phyloP scores from a whole-genome alignment of 2,329 filamentous ascomycete species.

The Calonectria pseudoturangicola region DNA sequence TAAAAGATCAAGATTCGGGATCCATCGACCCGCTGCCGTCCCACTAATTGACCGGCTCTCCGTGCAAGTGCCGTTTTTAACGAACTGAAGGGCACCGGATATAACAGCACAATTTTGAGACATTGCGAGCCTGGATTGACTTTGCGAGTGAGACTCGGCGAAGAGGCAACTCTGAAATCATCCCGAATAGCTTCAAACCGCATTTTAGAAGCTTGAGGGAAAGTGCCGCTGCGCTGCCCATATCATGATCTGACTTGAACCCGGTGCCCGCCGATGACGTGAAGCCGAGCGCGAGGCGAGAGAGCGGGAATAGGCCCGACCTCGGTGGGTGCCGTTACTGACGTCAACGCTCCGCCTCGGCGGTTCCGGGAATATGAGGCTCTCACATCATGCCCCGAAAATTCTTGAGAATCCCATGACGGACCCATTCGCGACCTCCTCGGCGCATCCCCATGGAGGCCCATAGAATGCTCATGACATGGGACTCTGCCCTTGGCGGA shows the following conservation, averaged over 20 bases:
- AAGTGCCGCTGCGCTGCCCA: not conserved
- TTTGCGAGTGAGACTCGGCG: not conserved
- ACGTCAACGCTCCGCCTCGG: constrained; percentile 44
- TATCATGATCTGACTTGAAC: not conserved
- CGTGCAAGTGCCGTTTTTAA: constrained; percentile 29
- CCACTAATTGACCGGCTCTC: constrained; percentile 32
- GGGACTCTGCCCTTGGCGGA: constrained; percentile 17
- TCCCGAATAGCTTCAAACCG: not conserved
- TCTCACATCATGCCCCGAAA: constrained; percentile 22
- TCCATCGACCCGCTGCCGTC: constrained; percentile 25
- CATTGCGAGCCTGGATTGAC: not conserved
- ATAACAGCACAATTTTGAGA: constrained; percentile 2
- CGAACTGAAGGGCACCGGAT: not conserved
- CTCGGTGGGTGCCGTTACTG: constrained; percentile 31
- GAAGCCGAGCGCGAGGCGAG: constrained; percentile 18
- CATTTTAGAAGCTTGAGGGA: not conserved
- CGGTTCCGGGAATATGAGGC: constrained; percentile 30
- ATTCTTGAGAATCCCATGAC: constrained; percentile 37
- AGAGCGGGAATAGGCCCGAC: constrained; percentile 37
- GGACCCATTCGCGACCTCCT: constrained; percentile 32
- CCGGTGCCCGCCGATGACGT: constrained; percentile 28
- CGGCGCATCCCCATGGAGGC: constrained; percentile 31
- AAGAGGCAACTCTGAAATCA: not conserved
- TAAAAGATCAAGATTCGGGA: constrained; percentile 36
- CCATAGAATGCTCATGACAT: constrained; percentile 5